Evolutionary conservation across 345 rosid genomes (phyloP).

Genomic region (Excoecaria agallocha): DNA sequence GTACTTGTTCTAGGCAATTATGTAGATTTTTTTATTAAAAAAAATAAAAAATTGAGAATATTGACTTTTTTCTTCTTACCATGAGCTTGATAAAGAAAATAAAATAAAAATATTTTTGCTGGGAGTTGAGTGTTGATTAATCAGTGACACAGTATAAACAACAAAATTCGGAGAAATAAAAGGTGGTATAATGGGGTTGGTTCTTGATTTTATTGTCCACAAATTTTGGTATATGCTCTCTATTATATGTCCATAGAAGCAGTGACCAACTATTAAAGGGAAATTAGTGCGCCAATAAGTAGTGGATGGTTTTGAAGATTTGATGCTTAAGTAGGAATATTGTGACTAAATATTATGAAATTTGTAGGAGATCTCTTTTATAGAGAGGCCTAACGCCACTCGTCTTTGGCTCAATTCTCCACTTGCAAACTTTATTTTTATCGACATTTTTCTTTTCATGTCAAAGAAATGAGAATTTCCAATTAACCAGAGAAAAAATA

Average conservation of each 20-base stretch:
- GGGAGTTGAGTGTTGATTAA: not conserved
- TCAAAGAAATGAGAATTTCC: too few species aligned
- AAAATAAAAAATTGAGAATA: not conserved
- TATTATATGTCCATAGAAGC: not conserved
- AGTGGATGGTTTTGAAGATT: conserved; percentile 1
- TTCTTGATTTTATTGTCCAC: not conserved
- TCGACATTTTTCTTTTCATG: too few species aligned
- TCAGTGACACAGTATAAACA: not conserved
- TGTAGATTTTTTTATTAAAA: too few species aligned
- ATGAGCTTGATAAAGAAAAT: not conserved
- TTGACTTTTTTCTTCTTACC: not conserved
- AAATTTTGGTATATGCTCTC: not conserved
- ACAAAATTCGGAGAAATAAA: not conserved
- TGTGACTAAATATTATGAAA: not conserved
- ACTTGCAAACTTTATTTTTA: too few species aligned
- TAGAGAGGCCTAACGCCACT: not conserved
- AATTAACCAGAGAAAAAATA: too few species aligned
- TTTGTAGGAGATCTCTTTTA: not conserved
- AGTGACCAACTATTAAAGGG: not conserved
- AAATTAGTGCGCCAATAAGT: conserved; percentile 27
- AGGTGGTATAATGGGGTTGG: not conserved
- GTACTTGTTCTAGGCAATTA: too few species aligned
- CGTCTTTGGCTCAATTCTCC: too few species aligned
- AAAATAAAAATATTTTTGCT: not conserved
- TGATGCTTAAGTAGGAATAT: not conserved